phyloP scores from a whole-genome alignment of 257 asterid species.

The Apocynum venetum region DNA sequence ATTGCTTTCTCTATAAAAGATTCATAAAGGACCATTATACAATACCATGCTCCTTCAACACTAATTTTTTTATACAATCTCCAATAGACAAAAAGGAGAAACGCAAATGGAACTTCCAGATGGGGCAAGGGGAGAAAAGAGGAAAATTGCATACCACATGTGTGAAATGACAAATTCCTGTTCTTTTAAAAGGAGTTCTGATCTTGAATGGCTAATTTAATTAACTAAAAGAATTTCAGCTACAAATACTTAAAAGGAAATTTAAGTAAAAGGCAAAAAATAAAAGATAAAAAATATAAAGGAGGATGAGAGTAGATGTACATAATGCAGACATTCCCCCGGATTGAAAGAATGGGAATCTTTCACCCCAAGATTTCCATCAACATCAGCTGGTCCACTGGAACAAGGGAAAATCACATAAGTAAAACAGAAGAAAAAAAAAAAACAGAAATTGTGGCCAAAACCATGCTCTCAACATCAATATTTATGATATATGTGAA shows the following conservation, averaged over 20 bases:
- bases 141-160: background rate
- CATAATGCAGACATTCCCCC: conserved; percentile 38
- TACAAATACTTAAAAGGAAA: background rate
- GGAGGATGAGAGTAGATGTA: background rate
- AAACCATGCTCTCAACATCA: background rate
- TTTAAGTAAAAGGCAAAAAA: background rate
- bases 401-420: background rate
- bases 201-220: background rate
- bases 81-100: background rate
- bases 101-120: background rate
- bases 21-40: background rate
- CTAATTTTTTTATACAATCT: background rate
- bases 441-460: background rate
- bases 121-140: background rate
- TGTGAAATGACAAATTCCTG: background rate
- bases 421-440: background rate
- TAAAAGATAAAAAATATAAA: conserved; percentile 5
- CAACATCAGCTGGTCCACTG: conserved; percentile 21
- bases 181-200: background rate
- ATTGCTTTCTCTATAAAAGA: background rate
- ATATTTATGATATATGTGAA: background rate
- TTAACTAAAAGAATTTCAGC: background rate
- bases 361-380: conserved; percentile 10
- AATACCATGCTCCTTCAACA: background rate
- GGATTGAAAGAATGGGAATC: conserved; percentile 23